Percentiles rank a stretch among this genome's conserved stretches.
phyloP scores from a whole-genome alignment of 148 eudicot species.

The Fagopyrum tataricum region DNA sequence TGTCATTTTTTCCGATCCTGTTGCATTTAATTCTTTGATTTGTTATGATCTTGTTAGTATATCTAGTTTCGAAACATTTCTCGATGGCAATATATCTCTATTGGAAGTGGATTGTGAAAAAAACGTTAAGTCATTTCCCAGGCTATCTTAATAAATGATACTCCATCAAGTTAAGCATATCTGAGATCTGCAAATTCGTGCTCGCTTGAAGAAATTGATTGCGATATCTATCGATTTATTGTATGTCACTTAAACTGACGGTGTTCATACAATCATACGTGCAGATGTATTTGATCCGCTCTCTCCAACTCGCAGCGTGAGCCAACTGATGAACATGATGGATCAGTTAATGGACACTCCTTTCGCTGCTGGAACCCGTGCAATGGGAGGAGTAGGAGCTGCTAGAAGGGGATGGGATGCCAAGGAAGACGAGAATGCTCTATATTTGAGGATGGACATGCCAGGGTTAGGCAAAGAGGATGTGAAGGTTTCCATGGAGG shows the following conservation, averaged over 20 bases:
- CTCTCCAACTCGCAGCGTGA: slow-evolving; percentile 48
- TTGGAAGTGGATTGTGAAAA: too few relatives aligned
- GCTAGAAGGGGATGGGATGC: slow-evolving; percentile 52
- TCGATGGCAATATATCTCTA: too few relatives aligned
- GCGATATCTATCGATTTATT: not conserved
- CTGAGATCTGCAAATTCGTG: not conserved
- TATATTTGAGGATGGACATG: slow-evolving; percentile 65
- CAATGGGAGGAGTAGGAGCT: slow-evolving; percentile 17
- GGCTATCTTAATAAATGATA: not conserved
- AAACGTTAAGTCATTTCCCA: not conserved
- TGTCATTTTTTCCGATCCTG: not conserved
- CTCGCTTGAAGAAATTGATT: not conserved
- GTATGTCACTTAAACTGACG: not conserved
- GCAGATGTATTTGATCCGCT: slow-evolving; percentile 75
- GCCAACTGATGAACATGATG: slow-evolving; percentile 69
- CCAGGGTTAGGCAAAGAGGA: slow-evolving; percentile 71
- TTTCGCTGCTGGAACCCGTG: slow-evolving; percentile 24
- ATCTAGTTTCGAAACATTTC: too few relatives aligned
- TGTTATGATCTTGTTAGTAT: not conserved
- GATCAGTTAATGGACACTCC: slow-evolving; percentile 55
- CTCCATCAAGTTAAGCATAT: not conserved
- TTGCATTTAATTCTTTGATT: not conserved
- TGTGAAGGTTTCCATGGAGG: slow-evolving; percentile 66
- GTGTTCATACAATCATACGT: not conserved
- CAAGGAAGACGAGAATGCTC: slow-evolving; percentile 45